Evolutionary conservation across 2,329 filamentous ascomycete species (phyloP), one percentile per base, ranked within the genome.

Genomic region (Ophiosphaerella herpotricha): DNA sequence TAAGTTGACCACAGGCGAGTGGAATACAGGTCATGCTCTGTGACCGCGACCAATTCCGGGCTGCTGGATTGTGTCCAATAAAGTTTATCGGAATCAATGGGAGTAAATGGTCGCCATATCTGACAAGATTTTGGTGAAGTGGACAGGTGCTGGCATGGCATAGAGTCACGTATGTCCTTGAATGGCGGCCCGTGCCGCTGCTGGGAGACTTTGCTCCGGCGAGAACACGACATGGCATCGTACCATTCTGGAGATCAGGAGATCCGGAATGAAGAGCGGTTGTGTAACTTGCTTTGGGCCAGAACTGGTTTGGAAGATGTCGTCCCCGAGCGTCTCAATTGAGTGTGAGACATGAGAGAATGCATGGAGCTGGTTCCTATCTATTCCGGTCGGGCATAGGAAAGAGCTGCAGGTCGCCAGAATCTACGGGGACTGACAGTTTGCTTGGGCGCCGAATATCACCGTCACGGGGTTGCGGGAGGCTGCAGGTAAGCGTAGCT

Each of bases 401-500:
- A 62, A 59, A 52, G 60, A 63, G 59, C 66, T 72, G 68, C 68
- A 67, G 58, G 63, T 61, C 54, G 68, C 66, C 67, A 71, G 66
- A 58, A 64, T 52, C 59, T 61, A 47, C 48, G 53, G 58, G 54
- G 51, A 46, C 54, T 65, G 51, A 47, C 48, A 58, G 41, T 40
- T 21, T 68, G 54, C 57, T 70, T 67, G 63, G 62, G 61, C 51
- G 59, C 57, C 57, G 54, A 52, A 48, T 56, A 59, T 65, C 40
- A 54, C 54, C 55, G 60, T 71, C 66, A 70, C 62, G 67, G 63
- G 61, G 54, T 60, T 41, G 52, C 69, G 69, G 69, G 68, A 72
- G 68, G 68, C 69, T 71, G 70, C 70, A 72, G 57, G 47, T 45
- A 53, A 46, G 58, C 65, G 66, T 64, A 54, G 47, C 61, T 64